These are phyloP conservation scores for Saccharomycopsis microspora DNA, from an alignment of 805 yeast genomes.

Conservation along the genomic window DNA sequence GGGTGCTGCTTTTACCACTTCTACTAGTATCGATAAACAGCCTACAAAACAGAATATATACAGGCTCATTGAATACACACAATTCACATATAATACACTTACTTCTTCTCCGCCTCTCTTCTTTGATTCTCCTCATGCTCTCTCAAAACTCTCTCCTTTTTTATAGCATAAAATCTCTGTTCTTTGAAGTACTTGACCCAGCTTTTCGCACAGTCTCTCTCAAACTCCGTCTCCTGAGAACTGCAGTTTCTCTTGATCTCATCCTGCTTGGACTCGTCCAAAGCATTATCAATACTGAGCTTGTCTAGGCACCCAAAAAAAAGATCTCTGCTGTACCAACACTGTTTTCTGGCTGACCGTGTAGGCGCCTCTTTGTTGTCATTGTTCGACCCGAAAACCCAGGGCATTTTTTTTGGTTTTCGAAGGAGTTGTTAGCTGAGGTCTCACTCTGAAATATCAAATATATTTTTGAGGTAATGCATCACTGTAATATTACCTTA, in stretches of 20 bases:
- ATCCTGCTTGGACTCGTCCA: conserved; percentile 35
- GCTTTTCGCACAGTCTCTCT: conserved; percentile 67
- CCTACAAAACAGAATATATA: background rate
- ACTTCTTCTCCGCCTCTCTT: conserved; percentile 31
- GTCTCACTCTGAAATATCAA: no score
- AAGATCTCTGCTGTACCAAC: conserved; percentile 85
- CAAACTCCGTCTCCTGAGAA: conserved; percentile 42
- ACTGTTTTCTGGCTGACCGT: conserved; percentile 56
- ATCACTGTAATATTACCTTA: no score
- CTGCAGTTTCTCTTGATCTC: conserved; percentile 49
- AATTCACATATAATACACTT: no score
- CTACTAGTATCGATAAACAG: background rate
- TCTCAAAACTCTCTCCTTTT: conserved; percentile 53
- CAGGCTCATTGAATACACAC: background rate
- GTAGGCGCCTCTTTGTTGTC: conserved; percentile 34
- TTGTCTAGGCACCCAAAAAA: conserved; percentile 67
- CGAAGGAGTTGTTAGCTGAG: no score
- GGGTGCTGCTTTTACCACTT: no score
- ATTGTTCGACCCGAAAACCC: conserved; percentile 16
- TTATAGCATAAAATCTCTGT: conserved; percentile 69
- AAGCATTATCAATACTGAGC: conserved; percentile 57
- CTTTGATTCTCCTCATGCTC: conserved; percentile 49
- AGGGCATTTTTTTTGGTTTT: conserved; percentile 3
- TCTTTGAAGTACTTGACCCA: conserved; percentile 91
- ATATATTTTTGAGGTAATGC: no score